A percentile compares a stretch with the other conserved stretches of the same genome.
Evolutionary conservation across 371 early-diverging fungal species (phyloP).

Genomic region (Nematocida minor): DNA sequence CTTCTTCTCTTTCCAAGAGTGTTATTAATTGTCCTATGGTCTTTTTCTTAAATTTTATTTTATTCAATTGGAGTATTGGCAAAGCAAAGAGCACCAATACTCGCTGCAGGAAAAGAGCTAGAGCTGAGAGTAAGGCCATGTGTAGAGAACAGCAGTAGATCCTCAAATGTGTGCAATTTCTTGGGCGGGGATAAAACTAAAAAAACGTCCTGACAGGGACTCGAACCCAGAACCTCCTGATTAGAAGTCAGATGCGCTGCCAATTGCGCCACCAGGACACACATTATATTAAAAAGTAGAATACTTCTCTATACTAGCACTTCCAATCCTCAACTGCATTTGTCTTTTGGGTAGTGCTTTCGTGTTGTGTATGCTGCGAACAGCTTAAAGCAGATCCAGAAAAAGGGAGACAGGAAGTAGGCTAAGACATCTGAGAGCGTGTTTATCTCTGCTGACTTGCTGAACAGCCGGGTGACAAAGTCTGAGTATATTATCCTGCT

Average conservation of each 20-base stretch:
- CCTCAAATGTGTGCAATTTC: no score
- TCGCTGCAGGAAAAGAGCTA: no score
- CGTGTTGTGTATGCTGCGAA: background rate
- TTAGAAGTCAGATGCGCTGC: constrained; percentile 57
- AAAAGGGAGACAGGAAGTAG: constrained; percentile 12
- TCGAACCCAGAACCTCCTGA: constrained; percentile 58
- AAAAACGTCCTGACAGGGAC: constrained; percentile 57
- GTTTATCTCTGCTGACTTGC: constrained; percentile 13
- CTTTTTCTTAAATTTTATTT: no score
- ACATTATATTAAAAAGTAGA: background rate
- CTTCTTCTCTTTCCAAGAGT: no score
- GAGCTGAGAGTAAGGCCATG: no score
- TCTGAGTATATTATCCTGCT: constrained; percentile 15
- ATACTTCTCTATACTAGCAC: background rate
- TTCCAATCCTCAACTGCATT: background rate
- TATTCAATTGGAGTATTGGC: no score
- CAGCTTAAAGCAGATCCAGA: constrained; percentile 2
- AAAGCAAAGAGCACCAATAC: no score
- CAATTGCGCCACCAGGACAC: constrained; percentile 55
- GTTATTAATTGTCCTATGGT: no score
- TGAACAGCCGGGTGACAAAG: constrained; percentile 23
- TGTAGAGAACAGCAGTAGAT: no score
- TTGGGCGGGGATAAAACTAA: background rate
- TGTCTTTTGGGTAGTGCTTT: background rate
- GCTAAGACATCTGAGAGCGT: constrained; percentile 11